These are phyloP conservation scores for Tieghemiomyces parasiticus DNA, from an alignment of 192 early-diverging fungal species.

Conservation along the genomic window DNA sequence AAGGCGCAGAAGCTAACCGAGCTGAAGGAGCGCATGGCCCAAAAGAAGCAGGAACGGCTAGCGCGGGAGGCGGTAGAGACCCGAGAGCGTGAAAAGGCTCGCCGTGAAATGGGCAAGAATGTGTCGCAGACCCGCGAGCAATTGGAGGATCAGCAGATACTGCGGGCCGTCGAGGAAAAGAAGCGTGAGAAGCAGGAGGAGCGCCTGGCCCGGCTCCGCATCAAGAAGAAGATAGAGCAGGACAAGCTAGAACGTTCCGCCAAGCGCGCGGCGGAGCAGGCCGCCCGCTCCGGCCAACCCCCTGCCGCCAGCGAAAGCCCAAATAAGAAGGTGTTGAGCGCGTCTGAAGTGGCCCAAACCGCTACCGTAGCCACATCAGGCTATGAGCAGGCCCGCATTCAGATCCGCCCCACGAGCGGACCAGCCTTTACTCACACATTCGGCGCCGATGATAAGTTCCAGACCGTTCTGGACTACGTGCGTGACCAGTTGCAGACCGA, in stretches of 20 bases:
- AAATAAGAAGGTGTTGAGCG: slow-evolving; percentile 10
- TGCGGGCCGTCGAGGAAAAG: slow-evolving; percentile 37
- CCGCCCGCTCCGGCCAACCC: slow-evolving; percentile 18
- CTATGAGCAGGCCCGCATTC: slow-evolving; percentile 41
- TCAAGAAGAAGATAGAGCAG: slow-evolving; percentile 49
- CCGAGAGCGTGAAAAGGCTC: slow-evolving; percentile 35
- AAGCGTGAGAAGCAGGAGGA: slow-evolving; percentile 52
- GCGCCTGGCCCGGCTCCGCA: slow-evolving; percentile 33
- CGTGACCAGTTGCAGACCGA: slow-evolving; percentile 17
- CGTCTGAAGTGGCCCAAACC: slow-evolving; percentile 17
- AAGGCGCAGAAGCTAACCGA: slow-evolving; percentile 47
- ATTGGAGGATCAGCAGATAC: slow-evolving; percentile 27
- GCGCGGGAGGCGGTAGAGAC: slow-evolving; percentile 38
- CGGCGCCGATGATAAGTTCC: slow-evolving; percentile 33
- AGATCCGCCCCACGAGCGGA: slow-evolving; percentile 40
- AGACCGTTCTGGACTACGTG: slow-evolving; percentile 35
- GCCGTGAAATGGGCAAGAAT: slow-evolving; percentile 44
- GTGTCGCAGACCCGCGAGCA: slow-evolving; percentile 35
- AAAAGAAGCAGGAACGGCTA: slow-evolving; percentile 35
- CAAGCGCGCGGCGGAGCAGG: slow-evolving; percentile 24
- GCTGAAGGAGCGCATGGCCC: slow-evolving; percentile 35
- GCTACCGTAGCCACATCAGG: slow-evolving; percentile 18
- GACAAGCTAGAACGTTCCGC: slow-evolving; percentile 46
- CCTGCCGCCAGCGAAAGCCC: not conserved
- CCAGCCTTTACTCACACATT: slow-evolving; percentile 41